These are phyloP conservation scores for Melampsora abietis-canadensis DNA, from an alignment of 1,284 basidiomycete genomes.

Conservation along the genomic window DNA sequence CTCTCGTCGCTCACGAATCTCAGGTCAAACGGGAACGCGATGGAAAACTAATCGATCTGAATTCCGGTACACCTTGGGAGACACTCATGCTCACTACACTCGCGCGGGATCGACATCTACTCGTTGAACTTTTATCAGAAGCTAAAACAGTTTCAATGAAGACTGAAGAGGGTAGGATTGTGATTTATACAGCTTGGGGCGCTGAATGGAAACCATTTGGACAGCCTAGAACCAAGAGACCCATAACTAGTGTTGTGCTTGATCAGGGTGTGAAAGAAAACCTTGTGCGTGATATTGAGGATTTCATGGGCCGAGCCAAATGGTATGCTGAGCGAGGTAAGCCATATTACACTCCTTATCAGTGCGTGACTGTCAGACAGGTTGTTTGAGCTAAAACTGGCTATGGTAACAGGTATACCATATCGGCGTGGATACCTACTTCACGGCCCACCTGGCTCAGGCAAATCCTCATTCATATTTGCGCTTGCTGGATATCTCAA, in stretches of 20 bases:
- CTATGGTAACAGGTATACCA: slow-evolving; percentile 73
- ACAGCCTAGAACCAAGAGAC: slow-evolving; percentile 79
- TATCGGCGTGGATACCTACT: slow-evolving; percentile 93
- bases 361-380: slow-evolving; percentile 20
- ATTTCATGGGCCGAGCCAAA: slow-evolving; percentile 75
- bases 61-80: slow-evolving; percentile 93
- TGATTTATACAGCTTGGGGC: slow-evolving; percentile 94
- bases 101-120: slow-evolving; percentile 75
- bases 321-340: slow-evolving; percentile 96
- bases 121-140: slow-evolving; percentile 76
- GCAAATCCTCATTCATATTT: slow-evolving; percentile 97
- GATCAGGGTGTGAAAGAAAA: slow-evolving; percentile 72
- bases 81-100: slow-evolving; percentile 92
- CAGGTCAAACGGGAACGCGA: slow-evolving; percentile 91
- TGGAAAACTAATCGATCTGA: slow-evolving; percentile 81
- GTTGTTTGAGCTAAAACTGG: slow-evolving; percentile 34
- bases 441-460: slow-evolving; percentile 93
- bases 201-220: slow-evolving; percentile 96
- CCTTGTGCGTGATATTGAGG: slow-evolving; percentile 73
- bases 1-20: slow-evolving; percentile 6
- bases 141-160: slow-evolving; percentile 81
- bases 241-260: slow-evolving; percentile 86
- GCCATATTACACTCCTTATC: slow-evolving; percentile 47
- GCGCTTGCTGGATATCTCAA: slow-evolving; percentile 85
- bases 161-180: slow-evolving; percentile 86